phyloP scores from a whole-genome alignment of 148 eudicot species.

The Pharnaceum exiguum region DNA sequence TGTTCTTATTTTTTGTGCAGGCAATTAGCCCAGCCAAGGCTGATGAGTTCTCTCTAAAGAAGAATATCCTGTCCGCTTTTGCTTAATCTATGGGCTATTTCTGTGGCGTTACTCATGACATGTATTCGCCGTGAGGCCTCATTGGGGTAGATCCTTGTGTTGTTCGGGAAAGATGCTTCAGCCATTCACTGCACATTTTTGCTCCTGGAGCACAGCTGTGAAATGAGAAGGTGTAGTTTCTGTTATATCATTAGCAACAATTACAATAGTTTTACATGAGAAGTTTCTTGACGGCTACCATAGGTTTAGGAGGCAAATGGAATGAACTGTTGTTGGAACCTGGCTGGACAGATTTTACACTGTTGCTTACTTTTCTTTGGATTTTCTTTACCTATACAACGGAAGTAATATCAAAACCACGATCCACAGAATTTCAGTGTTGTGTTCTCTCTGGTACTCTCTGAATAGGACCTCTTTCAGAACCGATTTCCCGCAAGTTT shows the following conservation, averaged over 20 bases:
- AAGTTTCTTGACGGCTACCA: neutral
- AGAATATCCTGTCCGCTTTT: conserved; percentile 70
- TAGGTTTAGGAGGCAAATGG: neutral
- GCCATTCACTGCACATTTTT: conserved; percentile 17
- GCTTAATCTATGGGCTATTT: conserved; percentile 24
- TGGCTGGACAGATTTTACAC: too few species aligned
- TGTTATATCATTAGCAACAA: conserved; percentile 5
- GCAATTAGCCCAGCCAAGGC: conserved; percentile 70
- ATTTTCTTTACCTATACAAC: too few species aligned
- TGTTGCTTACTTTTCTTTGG: too few species aligned
- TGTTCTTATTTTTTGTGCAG: conserved; percentile 40
- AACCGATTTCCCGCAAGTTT: too few species aligned
- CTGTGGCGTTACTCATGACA: neutral
- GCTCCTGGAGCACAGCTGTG: conserved; percentile 15
- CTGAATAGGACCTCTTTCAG: too few species aligned
- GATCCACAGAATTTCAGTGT: too few species aligned
- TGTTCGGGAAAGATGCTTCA: conserved; percentile 3
- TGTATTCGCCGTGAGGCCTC: neutral
- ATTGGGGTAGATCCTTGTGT: neutral
- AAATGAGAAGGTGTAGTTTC: conserved; percentile 10
- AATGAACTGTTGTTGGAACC: too few species aligned
- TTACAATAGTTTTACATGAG: neutral
- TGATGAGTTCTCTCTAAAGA: conserved; percentile 90
- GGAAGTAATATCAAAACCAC: too few species aligned
- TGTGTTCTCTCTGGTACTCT: too few species aligned